These are phyloP conservation scores for Hyphopichia burtonii DNA, from an alignment of 1,139 yeast species.

Conservation along the genomic window DNA sequence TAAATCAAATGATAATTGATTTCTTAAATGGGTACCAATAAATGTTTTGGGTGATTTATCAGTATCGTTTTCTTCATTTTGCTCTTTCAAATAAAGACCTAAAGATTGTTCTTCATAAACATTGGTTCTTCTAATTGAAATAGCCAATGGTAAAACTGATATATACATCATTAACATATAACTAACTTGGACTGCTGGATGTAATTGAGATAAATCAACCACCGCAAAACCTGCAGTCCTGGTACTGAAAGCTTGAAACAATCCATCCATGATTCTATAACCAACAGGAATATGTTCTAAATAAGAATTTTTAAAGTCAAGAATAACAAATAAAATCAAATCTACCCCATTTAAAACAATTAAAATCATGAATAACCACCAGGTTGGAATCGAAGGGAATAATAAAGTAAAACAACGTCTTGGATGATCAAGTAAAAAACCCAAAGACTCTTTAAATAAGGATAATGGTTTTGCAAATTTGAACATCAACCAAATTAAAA, in stretches of 20 bases:
- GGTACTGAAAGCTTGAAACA: slow-evolving; percentile 88
- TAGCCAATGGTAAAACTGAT: slow-evolving; percentile 92
- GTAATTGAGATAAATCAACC: slow-evolving; percentile 64
- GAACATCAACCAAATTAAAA: slow-evolving; percentile 76
- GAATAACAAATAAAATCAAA: slow-evolving; percentile 70
- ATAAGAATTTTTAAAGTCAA: slow-evolving; percentile 60
- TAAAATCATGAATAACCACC: slow-evolving; percentile 85
- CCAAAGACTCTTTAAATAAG: slow-evolving; percentile 69
- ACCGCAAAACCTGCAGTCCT: slow-evolving; percentile 91
- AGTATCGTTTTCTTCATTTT: slow-evolving; percentile 24
- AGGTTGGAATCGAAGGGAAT: slow-evolving; percentile 90
- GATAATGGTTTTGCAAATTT: slow-evolving; percentile 67
- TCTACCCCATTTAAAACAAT: slow-evolving; percentile 74
- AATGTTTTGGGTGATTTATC: slow-evolving; percentile 54
- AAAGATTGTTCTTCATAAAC: slow-evolving; percentile 96
- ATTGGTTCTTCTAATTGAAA: slow-evolving; percentile 92
- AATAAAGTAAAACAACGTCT: slow-evolving; percentile 92
- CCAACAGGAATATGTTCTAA: slow-evolving; percentile 58
- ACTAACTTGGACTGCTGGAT: slow-evolving; percentile 91
- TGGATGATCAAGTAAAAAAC: slow-evolving; percentile 90
- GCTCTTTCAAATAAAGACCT: slow-evolving; percentile 67
- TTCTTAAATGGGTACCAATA: slow-evolving; percentile 84
- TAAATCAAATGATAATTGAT: slow-evolving; percentile 88
- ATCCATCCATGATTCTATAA: slow-evolving; percentile 71
- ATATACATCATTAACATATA: slow-evolving; percentile 98